phyloP scores from a whole-genome alignment of 2,329 filamentous ascomycete species.

The Ophiognomonia clavigignenti-juglandacearum region DNA sequence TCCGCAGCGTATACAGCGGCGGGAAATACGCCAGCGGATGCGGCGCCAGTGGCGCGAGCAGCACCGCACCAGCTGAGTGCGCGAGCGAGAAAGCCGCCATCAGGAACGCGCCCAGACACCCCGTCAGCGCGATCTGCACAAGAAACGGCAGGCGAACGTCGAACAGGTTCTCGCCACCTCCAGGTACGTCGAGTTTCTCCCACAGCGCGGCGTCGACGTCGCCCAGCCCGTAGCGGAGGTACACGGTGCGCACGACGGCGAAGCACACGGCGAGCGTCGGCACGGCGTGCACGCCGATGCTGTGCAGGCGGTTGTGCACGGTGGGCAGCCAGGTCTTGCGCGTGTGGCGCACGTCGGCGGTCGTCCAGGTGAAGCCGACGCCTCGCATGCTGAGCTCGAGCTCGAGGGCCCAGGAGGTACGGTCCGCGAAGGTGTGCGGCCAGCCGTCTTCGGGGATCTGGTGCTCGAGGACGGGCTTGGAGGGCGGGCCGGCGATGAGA shows the following conservation, averaged over 20 bases:
- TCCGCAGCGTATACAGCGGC: slow-evolving; percentile 35
- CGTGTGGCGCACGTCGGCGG: slow-evolving; percentile 37
- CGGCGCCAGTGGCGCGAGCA: slow-evolving; percentile 32
- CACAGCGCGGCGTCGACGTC: slow-evolving; percentile 6
- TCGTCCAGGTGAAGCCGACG: slow-evolving; percentile 39
- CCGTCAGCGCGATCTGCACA: slow-evolving; percentile 31
- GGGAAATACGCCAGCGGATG: slow-evolving; percentile 37
- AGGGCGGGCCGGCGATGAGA: slow-evolving; percentile 20
- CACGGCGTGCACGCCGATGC: slow-evolving; percentile 31
- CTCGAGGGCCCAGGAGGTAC: slow-evolving; percentile 38
- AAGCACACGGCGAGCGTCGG: slow-evolving; percentile 32
- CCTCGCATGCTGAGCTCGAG: slow-evolving; percentile 38
- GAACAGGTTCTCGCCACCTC: slow-evolving; percentile 24
- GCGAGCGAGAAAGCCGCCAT: slow-evolving; percentile 38
- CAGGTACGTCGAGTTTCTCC: neutral
- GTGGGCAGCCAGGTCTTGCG: slow-evolving; percentile 37
- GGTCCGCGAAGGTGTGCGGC: slow-evolving; percentile 31
- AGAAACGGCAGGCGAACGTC: slow-evolving; percentile 26
- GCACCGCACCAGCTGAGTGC: slow-evolving; percentile 34
- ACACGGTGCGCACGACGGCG: slow-evolving; percentile 27
- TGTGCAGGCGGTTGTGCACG: slow-evolving; percentile 32
- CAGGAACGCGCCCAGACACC: slow-evolving; percentile 34
- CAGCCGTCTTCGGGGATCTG: slow-evolving; percentile 33
- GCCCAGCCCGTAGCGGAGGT: slow-evolving; percentile 20
- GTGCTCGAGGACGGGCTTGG: slow-evolving; percentile 29